Base-by-base conservation (phyloP, 1,139 yeast genomes). In the Hyphopichia fennica region DNA sequence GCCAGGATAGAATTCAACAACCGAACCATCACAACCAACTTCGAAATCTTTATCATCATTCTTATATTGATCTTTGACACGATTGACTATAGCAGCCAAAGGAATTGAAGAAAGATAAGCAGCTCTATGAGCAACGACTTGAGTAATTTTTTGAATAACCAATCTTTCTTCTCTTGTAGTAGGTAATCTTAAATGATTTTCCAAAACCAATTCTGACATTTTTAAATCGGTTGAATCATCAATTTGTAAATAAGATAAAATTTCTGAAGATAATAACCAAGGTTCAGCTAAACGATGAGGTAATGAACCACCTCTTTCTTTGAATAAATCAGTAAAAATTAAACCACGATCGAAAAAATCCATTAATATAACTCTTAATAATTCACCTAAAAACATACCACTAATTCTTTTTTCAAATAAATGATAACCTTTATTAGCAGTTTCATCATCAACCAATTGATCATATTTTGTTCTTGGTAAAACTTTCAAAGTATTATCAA, bases 311-410 rank as follows among this genome's bases (percentile, higher is more conserved):
- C 81, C 82, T 57, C 79, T 74, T 8, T 63, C 50, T 31, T 72
- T 58, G 54, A 73, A 82, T 39, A 71, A 65, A 41, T 81, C 85
- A 20, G 60, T 65, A 53, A 89, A 81, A 14, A 89, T 59, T 33
- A 79, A 66, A 2, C 80, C 79, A 47, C 75, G 65, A 10, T 72
- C 61, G 58, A 83, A 81, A 44, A 90, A 69, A 49, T 89, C 95
- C 35, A 84, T 69, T 38, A 91, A 64, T 13, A 82, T 74, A 41
- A 83, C 82, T 56, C 99, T 77, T 48, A 90, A 72, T 43, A 91
- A 74, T 65, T 91, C 98, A 44, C 98, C 98, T 56, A 91, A 69
- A 56, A 87, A 91, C 96, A 91, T 87, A 38, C 98, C 98, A 50
- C 91, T 81, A 40, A 91, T 87, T 57, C 97, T 81, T 64, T 91